Conservation (phyloP, 1,284 basidiomycete genomes). For the Ceratobasidium sp. region DNA sequence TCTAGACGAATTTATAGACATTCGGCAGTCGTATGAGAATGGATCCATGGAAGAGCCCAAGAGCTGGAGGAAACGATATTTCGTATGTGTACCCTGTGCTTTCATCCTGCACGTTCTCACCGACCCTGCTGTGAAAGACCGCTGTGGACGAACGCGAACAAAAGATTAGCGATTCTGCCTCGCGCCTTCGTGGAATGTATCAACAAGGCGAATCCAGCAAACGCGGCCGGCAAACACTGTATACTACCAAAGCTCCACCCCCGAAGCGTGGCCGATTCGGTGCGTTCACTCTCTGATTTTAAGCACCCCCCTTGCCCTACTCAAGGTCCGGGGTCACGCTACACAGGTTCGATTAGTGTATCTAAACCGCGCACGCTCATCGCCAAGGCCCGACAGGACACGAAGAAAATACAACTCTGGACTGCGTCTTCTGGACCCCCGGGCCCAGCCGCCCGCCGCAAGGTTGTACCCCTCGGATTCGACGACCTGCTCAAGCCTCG, state of each 20-base stretch:
- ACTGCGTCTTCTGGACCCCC: conserved; percentile 50
- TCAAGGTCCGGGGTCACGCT: conserved; percentile 8
- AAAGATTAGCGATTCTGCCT: conserved; percentile 44
- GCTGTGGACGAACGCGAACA: conserved; percentile 42
- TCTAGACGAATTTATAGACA: conserved; percentile 62
- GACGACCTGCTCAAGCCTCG: conserved; percentile 23
- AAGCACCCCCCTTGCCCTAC: conserved; percentile 16
- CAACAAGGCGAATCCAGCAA: conserved; percentile 43
- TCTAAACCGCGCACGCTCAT: conserved; percentile 67
- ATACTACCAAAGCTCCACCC: conserved; percentile 45
- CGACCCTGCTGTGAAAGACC: conserved; percentile 24
- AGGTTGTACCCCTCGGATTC: conserved; percentile 22
- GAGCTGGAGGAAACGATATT: conserved; percentile 72
- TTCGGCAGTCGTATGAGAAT: conserved; percentile 57
- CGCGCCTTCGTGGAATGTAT: conserved; percentile 43
- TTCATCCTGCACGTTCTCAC: background rate
- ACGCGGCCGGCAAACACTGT: conserved; percentile 44
- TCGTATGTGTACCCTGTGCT: conserved; percentile 57
- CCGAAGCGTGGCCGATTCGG: conserved; percentile 43
- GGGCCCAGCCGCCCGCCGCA: conserved; percentile 27
- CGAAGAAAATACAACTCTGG: conserved; percentile 69
- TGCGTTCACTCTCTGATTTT: conserved; percentile 16
- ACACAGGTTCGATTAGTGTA: conserved; percentile 19
- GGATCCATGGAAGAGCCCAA: conserved; percentile 57
- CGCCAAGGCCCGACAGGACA: conserved; percentile 73